Conservation (phyloP, 2,329 filamentous ascomycete species). For the Trichoderma sp. region DNA sequence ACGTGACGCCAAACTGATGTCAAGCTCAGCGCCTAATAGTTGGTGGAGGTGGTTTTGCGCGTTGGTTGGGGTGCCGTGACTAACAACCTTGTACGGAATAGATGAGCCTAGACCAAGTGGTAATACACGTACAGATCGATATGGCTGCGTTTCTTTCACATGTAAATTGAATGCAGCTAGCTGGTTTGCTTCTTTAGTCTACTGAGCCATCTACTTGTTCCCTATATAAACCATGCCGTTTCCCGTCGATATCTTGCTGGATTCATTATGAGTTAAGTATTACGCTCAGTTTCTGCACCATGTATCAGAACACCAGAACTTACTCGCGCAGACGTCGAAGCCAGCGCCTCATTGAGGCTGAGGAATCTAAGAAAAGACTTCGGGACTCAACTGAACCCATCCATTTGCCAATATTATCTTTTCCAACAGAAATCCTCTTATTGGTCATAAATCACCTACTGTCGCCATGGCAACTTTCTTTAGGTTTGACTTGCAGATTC, state of each 20-base stretch:
- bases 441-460: not conserved
- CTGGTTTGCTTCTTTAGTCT: not conserved
- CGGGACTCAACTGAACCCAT: too few relatives aligned
- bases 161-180: not conserved
- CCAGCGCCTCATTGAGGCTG: not conserved
- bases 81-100: not conserved
- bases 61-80: not conserved
- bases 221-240: not conserved
- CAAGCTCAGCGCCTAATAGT: not conserved
- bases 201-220: not conserved
- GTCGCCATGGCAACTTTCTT: not conserved
- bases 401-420: not conserved
- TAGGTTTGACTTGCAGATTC: not conserved
- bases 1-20: not conserved
- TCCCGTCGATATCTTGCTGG: not conserved
- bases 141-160: not conserved
- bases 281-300: not conserved
- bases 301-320: not conserved
- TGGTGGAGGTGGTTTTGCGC: not conserved
- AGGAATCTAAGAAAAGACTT: not conserved
- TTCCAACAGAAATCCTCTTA: not conserved
- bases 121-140: too few relatives aligned
- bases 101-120: not conserved
- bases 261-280: not conserved
- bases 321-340: not conserved